Percentiles rank a stretch among this genome's conserved stretches.
Evolutionary conservation across 108 stramenopile genomes (phyloP).

Genomic region (Discostella pseudostelligera): DNA sequence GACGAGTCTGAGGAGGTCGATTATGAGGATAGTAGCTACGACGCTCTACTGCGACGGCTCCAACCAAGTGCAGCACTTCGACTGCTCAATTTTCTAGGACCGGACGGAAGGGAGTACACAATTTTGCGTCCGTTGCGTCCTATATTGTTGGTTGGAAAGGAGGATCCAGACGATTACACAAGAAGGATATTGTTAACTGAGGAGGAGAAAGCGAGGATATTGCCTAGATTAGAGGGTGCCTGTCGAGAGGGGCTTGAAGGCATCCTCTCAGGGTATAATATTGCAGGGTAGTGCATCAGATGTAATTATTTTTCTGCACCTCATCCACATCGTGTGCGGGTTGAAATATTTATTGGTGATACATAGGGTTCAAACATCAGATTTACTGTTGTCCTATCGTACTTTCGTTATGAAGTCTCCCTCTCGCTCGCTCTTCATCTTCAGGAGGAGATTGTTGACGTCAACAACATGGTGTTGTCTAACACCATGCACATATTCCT

Average conservation of each 20-base stretch:
- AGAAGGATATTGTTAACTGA: slow-evolving; percentile 37
- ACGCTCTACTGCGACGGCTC: slow-evolving; percentile 23
- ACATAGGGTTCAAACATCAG: too few relatives aligned
- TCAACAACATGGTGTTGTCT: too few relatives aligned
- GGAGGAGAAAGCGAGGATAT: slow-evolving; percentile 26
- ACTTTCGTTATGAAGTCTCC: too few relatives aligned
- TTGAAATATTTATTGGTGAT: too few relatives aligned
- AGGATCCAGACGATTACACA: slow-evolving; percentile 46
- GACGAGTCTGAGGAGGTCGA: not conserved
- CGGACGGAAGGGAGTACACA: slow-evolving; percentile 28
- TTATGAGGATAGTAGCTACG: slow-evolving; percentile 6
- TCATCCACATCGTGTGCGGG: not conserved
- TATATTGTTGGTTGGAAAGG: slow-evolving; percentile 37
- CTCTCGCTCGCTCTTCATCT: too few relatives aligned
- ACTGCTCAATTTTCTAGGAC: slow-evolving; percentile 32
- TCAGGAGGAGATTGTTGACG: too few relatives aligned
- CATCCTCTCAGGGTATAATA: slow-evolving; percentile 19
- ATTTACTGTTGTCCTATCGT: too few relatives aligned
- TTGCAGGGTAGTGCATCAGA: slow-evolving; percentile 19
- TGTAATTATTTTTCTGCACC: not conserved
- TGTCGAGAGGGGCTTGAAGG: slow-evolving; percentile 33
- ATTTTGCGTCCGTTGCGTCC: slow-evolving; percentile 34
- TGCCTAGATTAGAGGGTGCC: slow-evolving; percentile 31
- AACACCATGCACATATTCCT: too few relatives aligned
- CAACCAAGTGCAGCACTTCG: slow-evolving; percentile 39